A percentile compares a stretch with the other conserved stretches of the same genome.
Conservation (phyloP, 192 early-diverging fungal genomes). For the Chytriomyces sp. region DNA sequence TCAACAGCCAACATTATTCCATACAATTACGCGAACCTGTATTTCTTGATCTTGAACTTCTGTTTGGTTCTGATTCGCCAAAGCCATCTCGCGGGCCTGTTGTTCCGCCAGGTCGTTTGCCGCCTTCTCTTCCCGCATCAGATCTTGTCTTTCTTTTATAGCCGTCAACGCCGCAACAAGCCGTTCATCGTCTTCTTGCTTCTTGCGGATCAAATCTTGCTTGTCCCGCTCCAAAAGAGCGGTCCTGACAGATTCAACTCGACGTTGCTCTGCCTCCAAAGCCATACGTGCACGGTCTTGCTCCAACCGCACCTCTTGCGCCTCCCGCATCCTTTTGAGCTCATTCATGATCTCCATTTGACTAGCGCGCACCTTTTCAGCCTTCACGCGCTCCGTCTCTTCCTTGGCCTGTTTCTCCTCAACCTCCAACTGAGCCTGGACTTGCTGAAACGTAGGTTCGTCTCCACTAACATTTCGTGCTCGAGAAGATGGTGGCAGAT, state of each 20-base stretch:
- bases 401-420: neutral
- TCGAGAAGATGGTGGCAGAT: neutral
- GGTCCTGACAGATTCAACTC: neutral
- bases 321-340: conserved; percentile 10
- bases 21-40: neutral
- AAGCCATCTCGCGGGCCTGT: neutral
- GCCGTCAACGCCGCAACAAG: neutral
- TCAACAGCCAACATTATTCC: no score
- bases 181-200: conserved; percentile 14
- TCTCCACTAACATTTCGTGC: neutral
- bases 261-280: conserved; percentile 9
- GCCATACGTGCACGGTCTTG: neutral
- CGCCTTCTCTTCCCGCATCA: neutral
- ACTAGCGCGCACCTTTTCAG: conserved; percentile 12
- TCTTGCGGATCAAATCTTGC: conserved; percentile 11
- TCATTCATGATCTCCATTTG: conserved; percentile 22
- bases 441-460: neutral
- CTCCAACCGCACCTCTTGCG: conserved; percentile 9
- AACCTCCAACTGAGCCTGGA: neutral
- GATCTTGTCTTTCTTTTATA: neutral
- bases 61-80: neutral
- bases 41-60: neutral
- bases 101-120: neutral
- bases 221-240: conserved; percentile 3
- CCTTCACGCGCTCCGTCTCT: neutral